These are phyloP conservation scores for Fusarium circinatum DNA, from an alignment of 2,329 filamentous ascomycete species.

Conservation along the genomic window DNA sequence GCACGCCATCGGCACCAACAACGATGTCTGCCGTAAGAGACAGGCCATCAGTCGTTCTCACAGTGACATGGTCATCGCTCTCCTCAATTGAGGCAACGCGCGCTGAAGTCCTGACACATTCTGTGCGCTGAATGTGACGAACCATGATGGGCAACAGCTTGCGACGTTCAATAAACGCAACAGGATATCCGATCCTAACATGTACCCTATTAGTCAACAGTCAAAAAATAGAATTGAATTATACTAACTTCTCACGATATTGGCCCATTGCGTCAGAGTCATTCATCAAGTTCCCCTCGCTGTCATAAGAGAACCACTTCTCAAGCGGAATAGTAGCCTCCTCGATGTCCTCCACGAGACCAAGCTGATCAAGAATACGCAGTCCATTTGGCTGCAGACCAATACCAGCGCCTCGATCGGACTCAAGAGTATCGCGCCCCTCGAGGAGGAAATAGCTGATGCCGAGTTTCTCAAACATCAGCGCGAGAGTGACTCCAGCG, in stretches of 20 bases:
- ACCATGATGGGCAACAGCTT: background rate
- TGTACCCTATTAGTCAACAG: background rate
- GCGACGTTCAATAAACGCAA: background rate
- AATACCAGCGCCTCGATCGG: background rate
- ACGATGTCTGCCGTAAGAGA: background rate
- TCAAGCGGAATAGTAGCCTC: background rate
- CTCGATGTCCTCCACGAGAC: background rate
- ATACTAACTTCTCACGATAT: background rate
- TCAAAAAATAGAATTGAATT: background rate
- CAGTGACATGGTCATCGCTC: background rate
- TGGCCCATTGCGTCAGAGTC: background rate
- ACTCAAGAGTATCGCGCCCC: background rate
- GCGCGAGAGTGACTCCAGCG: background rate
- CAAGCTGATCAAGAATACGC: background rate
- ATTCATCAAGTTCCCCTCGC: background rate
- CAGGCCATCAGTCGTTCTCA: background rate
- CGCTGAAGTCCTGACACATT: background rate
- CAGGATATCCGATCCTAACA: background rate
- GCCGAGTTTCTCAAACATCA: background rate
- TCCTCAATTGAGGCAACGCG: background rate
- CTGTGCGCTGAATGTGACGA: background rate
- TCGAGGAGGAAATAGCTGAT: background rate
- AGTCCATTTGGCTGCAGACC: background rate
- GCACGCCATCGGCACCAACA: background rate
- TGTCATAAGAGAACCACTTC: constrained; percentile 2